Evolutionary conservation across 495 filamentous ascomycete species (phyloP).

Genomic region (Pyronema omphalodes): DNA sequence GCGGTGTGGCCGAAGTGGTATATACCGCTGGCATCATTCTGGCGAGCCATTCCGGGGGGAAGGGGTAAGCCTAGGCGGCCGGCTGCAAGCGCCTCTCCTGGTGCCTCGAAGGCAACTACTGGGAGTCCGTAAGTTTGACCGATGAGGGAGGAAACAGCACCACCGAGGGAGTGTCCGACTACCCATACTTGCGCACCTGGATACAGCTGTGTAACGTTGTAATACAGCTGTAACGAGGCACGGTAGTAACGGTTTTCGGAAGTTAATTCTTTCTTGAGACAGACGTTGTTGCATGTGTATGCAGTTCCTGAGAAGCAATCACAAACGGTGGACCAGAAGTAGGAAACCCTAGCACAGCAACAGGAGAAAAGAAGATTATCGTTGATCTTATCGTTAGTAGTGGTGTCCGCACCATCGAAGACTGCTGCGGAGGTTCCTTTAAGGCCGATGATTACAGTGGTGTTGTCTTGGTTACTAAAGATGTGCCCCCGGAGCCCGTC

Average conservation of each 20-base stretch:
- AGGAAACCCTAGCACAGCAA: conserved; percentile 84
- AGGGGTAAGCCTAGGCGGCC: conserved; percentile 68
- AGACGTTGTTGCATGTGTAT: conserved; percentile 81
- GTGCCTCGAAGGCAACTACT: conserved; percentile 73
- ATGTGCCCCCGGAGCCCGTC: conserved; percentile 88
- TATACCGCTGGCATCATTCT: conserved; percentile 32
- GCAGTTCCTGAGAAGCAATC: conserved; percentile 61
- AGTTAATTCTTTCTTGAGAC: conserved; percentile 51
- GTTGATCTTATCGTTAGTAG: conserved; percentile 91
- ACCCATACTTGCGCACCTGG: conserved; percentile 76
- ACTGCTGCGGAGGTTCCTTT: conserved; percentile 84
- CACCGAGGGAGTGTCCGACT: conserved; percentile 76
- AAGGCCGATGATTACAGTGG: conserved; percentile 73
- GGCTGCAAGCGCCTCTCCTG: conserved; percentile 75
- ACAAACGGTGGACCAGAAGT: conserved; percentile 77
- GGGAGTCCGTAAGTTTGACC: conserved; percentile 82
- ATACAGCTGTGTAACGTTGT: conserved; percentile 79
- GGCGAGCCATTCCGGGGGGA: conserved; percentile 41
- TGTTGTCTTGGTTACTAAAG: conserved; percentile 68
- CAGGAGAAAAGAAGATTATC: conserved; percentile 97
- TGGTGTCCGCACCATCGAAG: conserved; percentile 87
- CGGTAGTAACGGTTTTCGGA: conserved; percentile 82
- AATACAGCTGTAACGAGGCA: conserved; percentile 68
- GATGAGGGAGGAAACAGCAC: conserved; percentile 64
- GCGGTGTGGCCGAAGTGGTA: conserved; percentile 93